Conservation (phyloP, 306 rosid genomes). For the Citrullus amarus region DNA sequence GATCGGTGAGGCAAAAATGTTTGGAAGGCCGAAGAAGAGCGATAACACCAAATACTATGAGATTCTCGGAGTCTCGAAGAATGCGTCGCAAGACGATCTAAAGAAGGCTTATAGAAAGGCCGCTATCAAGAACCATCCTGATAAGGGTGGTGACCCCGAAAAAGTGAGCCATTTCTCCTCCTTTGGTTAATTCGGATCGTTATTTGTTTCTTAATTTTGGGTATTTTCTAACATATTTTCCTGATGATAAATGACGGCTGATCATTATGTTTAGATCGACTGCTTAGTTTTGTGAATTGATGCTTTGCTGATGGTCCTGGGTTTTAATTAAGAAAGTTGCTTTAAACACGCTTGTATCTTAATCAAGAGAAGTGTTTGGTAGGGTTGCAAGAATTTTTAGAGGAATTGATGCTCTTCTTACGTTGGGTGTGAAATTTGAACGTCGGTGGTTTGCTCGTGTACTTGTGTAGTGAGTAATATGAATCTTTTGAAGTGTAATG, state of each 20-base stretch:
- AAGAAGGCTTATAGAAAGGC: slow-evolving; percentile 52
- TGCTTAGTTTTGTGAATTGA: background rate
- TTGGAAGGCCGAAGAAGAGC: slow-evolving; percentile 49
- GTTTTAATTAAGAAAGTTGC: background rate
- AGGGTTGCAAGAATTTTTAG: background rate
- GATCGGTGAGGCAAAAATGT: slow-evolving; percentile 22
- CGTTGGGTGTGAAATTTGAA: background rate
- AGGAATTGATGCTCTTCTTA: background rate
- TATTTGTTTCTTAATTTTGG: background rate
- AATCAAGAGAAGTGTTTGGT: background rate
- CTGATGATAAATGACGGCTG: background rate
- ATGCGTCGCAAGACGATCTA: slow-evolving; percentile 45
- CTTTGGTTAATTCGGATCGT: background rate
- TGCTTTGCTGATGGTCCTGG: background rate
- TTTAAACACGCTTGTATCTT: background rate
- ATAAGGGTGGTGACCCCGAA: slow-evolving; percentile 50
- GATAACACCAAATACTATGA: slow-evolving; percentile 42
- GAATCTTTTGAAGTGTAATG: background rate
- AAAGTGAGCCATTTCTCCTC: slow-evolving; percentile 14
- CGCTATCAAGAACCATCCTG: slow-evolving; percentile 45
- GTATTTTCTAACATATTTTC: background rate
- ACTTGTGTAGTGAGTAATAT: background rate
- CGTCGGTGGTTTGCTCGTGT: background rate
- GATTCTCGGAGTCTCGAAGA: slow-evolving; percentile 40
- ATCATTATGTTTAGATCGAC: background rate